These are phyloP conservation scores for Globomyces pollinis-pini DNA, from an alignment of 192 early-diverging fungal genomes.

Conservation along the genomic window DNA sequence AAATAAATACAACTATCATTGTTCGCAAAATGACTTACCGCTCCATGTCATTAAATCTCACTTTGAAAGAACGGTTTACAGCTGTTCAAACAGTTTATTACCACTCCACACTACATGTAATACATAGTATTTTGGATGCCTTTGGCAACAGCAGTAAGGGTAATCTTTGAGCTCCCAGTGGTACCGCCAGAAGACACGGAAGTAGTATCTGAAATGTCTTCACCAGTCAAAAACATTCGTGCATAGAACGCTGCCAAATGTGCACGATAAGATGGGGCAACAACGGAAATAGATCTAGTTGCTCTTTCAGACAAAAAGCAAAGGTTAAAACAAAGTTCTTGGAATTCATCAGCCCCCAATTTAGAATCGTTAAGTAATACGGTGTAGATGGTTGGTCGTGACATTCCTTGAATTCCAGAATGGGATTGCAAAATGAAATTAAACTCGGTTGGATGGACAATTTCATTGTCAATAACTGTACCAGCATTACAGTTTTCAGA, in stretches of 20 bases:
- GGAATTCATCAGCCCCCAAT: constrained; percentile 66
- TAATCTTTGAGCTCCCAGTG: not conserved
- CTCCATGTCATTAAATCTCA: no score
- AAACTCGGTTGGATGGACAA: constrained; percentile 73
- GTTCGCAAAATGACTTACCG: no score
- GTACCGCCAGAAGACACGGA: not conserved
- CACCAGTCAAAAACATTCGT: not conserved
- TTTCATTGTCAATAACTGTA: constrained; percentile 63
- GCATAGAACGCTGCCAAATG: constrained; percentile 64
- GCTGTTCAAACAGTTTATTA: no score
- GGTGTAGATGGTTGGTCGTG: constrained; percentile 79
- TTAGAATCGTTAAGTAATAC: constrained; percentile 80
- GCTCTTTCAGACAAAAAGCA: constrained; percentile 73
- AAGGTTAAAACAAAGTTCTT: constrained; percentile 74
- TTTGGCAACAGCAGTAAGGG: not conserved
- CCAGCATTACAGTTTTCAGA: constrained; percentile 78
- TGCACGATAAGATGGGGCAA: constrained; percentile 84
- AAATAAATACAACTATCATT: no score
- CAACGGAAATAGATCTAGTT: constrained; percentile 76
- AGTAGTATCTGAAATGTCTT: not conserved
- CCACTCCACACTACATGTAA: not conserved
- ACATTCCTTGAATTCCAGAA: constrained; percentile 82
- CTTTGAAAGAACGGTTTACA: no score
- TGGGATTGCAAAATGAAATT: constrained; percentile 88
- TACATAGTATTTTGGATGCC: not conserved